A percentile compares a stretch with the other conserved stretches of the same genome.
Evolutionary conservation across 495 filamentous ascomycete species (phyloP).

Genomic region (Aspergillus cavernicola): DNA sequence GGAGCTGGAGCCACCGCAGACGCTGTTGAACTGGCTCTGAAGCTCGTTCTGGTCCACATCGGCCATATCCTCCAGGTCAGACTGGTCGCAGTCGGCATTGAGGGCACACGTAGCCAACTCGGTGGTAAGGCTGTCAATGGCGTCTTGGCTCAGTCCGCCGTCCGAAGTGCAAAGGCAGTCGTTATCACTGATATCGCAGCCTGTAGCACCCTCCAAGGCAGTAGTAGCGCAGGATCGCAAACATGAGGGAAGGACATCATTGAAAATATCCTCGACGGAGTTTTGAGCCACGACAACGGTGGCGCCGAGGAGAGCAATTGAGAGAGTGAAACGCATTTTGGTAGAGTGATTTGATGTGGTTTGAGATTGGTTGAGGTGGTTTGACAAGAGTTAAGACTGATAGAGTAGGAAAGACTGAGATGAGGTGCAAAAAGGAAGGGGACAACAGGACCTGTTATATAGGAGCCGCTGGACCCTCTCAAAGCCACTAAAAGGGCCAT

Average conservation of each 20-base stretch:
- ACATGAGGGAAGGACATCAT: neutral
- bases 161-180: neutral
- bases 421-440: neutral
- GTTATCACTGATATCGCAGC: neutral
- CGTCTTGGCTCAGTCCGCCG: neutral
- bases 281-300: neutral
- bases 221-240: neutral
- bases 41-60: neutral
- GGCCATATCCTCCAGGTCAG: neutral
- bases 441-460: no score
- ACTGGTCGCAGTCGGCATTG: neutral
- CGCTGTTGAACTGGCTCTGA: neutral
- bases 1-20: neutral
- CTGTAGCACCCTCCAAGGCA: neutral
- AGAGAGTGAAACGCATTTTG: constrained; percentile 7
- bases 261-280: neutral
- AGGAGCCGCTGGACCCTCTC: no score
- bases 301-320: neutral
- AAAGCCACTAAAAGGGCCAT: no score
- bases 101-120: neutral
- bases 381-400: neutral
- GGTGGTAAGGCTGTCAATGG: neutral
- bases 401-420: neutral
- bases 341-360: no score
- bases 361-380: neutral